A percentile compares a stretch with the other conserved stretches of the same genome.
Conservation (phyloP, 257 asterid genomes). For the Solanum commersonii region DNA sequence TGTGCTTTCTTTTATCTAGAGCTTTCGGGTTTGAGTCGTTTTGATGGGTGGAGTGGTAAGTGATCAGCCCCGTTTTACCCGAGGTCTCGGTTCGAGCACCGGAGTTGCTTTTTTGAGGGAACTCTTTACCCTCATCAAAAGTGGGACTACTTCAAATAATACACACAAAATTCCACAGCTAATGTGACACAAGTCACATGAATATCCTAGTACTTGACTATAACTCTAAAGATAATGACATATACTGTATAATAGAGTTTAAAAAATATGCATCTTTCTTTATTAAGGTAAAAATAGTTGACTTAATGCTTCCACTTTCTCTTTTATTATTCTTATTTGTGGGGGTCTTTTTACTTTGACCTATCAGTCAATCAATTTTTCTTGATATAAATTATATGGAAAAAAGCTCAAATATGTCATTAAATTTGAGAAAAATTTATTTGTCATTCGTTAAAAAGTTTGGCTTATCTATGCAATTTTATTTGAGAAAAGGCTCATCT, state of each 20-base stretch:
- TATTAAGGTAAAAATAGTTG: not conserved
- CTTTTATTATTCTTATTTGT: not conserved
- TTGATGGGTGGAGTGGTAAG: no score
- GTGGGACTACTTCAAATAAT: not conserved
- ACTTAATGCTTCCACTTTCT: not conserved
- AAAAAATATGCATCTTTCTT: not conserved
- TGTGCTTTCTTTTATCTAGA: not conserved
- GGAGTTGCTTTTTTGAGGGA: not conserved
- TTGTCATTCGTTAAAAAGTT: no score
- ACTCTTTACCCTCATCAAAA: not conserved
- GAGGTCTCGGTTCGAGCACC: not conserved
- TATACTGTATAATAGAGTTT: not conserved
- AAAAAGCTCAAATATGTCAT: no score
- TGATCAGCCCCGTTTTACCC: fast-evolving
- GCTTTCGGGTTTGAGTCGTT: not conserved
- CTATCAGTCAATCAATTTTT: not conserved
- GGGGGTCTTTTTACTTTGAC: not conserved
- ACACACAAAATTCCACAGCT: not conserved
- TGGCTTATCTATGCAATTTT: no score
- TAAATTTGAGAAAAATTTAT: fast-evolving
- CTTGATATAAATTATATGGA: no score
- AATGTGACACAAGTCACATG: not conserved
- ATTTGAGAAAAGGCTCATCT: no score
- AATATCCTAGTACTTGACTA: not conserved
- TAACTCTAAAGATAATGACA: not conserved